Percentiles rank a stretch among this genome's conserved stretches.
phyloP scores from a whole-genome alignment of 2,329 filamentous ascomycete species.

The Microcyclosporella mali region DNA sequence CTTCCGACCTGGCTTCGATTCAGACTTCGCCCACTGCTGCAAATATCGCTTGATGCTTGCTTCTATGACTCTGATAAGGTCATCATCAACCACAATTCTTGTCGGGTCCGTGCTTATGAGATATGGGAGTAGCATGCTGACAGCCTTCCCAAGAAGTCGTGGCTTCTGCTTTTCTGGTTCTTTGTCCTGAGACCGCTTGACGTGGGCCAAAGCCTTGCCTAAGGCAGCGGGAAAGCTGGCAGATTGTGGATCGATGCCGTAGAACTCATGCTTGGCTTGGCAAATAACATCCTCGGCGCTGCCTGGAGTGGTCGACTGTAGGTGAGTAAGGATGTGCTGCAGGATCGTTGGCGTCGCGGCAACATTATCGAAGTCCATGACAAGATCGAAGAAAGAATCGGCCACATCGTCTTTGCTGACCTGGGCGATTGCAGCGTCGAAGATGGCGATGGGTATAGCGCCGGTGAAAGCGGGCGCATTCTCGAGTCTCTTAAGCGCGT shows the following conservation, averaged over 20 bases:
- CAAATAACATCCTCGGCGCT: slow-evolving; percentile 57
- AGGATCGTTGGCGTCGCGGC: slow-evolving; percentile 61
- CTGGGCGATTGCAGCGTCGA: slow-evolving; percentile 77
- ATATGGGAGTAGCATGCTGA: slow-evolving; percentile 46
- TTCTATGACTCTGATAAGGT: slow-evolving; percentile 47
- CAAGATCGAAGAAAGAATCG: slow-evolving; percentile 73
- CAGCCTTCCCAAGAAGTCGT: slow-evolving; percentile 41
- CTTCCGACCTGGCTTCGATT: slow-evolving; percentile 5
- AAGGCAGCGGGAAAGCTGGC: slow-evolving; percentile 68
- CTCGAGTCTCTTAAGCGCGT: slow-evolving; percentile 57
- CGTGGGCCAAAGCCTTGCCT: slow-evolving; percentile 55
- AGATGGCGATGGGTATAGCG: slow-evolving; percentile 89
- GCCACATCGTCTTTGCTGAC: slow-evolving; percentile 58
- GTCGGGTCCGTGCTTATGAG: slow-evolving; percentile 34
- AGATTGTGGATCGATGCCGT: slow-evolving; percentile 58
- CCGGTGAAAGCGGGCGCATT: slow-evolving; percentile 78
- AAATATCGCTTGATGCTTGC: slow-evolving; percentile 33
- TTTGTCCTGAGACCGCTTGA: slow-evolving; percentile 44
- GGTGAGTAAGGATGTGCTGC: slow-evolving; percentile 63
- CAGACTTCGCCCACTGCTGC: slow-evolving; percentile 4
- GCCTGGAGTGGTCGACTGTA: slow-evolving; percentile 49
- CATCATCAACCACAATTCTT: slow-evolving; percentile 40
- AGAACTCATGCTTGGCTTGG: slow-evolving; percentile 63
- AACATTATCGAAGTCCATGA: slow-evolving; percentile 62
- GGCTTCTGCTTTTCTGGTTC: slow-evolving; percentile 29